Conservation (phyloP, 1,284 basidiomycete species). For the Trametes polyzona region DNA sequence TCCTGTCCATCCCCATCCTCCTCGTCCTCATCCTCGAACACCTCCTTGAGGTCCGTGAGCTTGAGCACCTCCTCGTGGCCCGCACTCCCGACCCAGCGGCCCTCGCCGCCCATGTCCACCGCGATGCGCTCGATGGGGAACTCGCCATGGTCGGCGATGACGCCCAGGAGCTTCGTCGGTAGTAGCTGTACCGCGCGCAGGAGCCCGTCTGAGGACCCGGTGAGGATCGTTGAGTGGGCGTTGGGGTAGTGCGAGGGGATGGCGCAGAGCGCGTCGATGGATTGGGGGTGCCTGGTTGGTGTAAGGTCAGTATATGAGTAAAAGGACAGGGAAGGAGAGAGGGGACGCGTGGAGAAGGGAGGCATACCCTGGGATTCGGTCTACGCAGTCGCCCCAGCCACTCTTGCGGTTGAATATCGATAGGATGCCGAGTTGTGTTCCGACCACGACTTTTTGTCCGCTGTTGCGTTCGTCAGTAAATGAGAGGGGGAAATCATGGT, state of each 20-base stretch:
- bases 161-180: slow-evolving; percentile 89
- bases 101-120: slow-evolving; percentile 54
- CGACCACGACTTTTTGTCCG: slow-evolving; percentile 82
- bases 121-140: slow-evolving; percentile 90
- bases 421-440: slow-evolving; percentile 90
- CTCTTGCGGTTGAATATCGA: slow-evolving; percentile 87
- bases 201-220: slow-evolving; percentile 93
- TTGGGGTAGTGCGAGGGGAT: slow-evolving; percentile 71
- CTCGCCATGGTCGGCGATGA: slow-evolving; percentile 88
- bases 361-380: slow-evolving; percentile 84
- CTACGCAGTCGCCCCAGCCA: slow-evolving; percentile 93
- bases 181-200: slow-evolving; percentile 89
- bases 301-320: neutral
- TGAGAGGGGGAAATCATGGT: neutral
- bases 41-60: slow-evolving; percentile 78
- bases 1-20: slow-evolving; percentile 53
- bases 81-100: slow-evolving; percentile 90
- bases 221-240: slow-evolving; percentile 77
- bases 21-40: slow-evolving; percentile 59
- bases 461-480: slow-evolving; percentile 46
- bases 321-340: neutral
- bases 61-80: slow-evolving; percentile 89
- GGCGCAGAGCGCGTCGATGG: slow-evolving; percentile 81
- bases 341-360: neutral
- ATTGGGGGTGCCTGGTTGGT: slow-evolving; percentile 75